Base-by-base conservation (phyloP, 192 early-diverging fungal species). In the Diversispora eburnea region DNA sequence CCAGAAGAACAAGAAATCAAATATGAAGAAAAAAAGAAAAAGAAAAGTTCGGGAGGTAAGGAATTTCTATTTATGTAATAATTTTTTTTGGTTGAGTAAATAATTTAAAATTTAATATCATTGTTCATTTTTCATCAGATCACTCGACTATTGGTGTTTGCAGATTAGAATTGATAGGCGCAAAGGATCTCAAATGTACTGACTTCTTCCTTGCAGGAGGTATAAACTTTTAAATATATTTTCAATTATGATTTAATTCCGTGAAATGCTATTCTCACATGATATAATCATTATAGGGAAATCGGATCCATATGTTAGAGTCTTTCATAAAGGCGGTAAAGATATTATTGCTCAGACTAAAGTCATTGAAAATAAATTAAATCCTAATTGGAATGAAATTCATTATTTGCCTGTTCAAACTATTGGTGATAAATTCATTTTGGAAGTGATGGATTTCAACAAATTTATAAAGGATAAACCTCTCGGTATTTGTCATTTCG, bases 341-440 rank as follows among this genome's bases (percentile, higher is more conserved):
- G 75, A 78, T 15, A 81, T 88, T 76, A 72, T 84, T 17, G 81
- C 92, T 63, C 92, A 87, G 49, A 95, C 94, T 15, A 88, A 90
- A 41, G 84, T 89, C 76, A 92, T 94, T 76, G 86, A 91, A 20
- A 91, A 93, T 73, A 89, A 91, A 19, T 75, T 97, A 64, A 87
- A 94, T 65, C 97, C 97, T 3, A 86, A 88, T 42, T 99, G 96
- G 95, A 90, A 96, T 78, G 94, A 96, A 82, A 88, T 88, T 33
- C 86, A 92, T 45, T 95, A 94, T 74, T 84, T 93, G 15, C 90
- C 93, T n/a, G 84, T 91, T 62, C 93, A 91, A 74, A 88, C 89
- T 7, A 77, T 88, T 33, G 83, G 83, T 70, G 92, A 99, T 73
- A 74, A 82, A 33, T 75, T 99, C 48, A 81, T 84, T 8, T 81